phyloP scores from a whole-genome alignment of 768 basidiomycete species.

The Trametopsis cervina region DNA sequence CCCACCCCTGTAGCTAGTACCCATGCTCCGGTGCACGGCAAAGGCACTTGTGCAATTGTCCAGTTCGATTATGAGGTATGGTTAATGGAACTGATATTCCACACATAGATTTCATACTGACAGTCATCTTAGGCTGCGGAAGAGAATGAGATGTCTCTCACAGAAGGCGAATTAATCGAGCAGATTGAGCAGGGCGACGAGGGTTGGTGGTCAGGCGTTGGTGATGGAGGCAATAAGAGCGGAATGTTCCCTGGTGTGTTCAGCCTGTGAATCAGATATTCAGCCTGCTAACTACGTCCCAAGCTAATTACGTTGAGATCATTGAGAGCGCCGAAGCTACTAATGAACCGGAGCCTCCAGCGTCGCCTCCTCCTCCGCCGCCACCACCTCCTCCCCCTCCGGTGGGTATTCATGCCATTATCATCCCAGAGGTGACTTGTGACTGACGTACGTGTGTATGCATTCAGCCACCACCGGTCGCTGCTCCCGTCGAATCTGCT shows the following conservation, averaged over 20 bases:
- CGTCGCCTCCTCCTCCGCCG: constrained; percentile 51
- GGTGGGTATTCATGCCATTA: too few species aligned
- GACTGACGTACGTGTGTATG: neutral
- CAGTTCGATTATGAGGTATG: constrained; percentile 73
- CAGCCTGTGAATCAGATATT: neutral
- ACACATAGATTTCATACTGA: neutral
- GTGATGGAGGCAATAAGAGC: constrained; percentile 52
- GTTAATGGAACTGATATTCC: constrained; percentile 9
- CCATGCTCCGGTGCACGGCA: constrained; percentile 27
- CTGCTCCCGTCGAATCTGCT: constrained; percentile 39
- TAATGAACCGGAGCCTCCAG: constrained; percentile 35
- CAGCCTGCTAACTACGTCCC: neutral
- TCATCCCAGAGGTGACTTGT: too few species aligned
- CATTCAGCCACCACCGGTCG: constrained; percentile 31
- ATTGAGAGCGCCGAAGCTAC: constrained; percentile 41
- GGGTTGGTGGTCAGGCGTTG: constrained; percentile 88
- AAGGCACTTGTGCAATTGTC: constrained; percentile 67
- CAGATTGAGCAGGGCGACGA: constrained; percentile 81
- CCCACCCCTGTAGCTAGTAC: constrained; percentile 35
- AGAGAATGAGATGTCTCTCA: constrained; percentile 78
- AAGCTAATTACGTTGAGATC: constrained; percentile 85
- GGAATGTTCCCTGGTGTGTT: constrained; percentile 80
- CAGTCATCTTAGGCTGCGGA: constrained; percentile 50
- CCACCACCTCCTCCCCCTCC: constrained; percentile 36
- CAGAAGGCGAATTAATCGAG: constrained; percentile 77